Percentiles rank a stretch among this genome's conserved stretches.
These are phyloP conservation scores for Blumeriella jaapii DNA, from an alignment of 2,329 filamentous ascomycete genomes.

Conservation along the genomic window DNA sequence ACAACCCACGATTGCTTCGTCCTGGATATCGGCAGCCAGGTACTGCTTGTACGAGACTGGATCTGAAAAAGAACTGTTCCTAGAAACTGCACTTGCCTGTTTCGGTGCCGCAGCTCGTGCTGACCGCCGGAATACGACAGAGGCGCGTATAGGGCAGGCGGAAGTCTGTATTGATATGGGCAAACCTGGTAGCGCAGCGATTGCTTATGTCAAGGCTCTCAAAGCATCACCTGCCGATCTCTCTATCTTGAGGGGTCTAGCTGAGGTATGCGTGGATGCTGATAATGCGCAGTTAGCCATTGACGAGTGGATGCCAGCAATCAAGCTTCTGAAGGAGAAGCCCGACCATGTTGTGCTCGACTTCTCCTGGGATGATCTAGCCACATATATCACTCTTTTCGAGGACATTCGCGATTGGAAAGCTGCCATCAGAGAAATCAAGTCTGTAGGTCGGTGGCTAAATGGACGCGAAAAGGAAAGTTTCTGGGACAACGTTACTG, in stretches of 20 bases:
- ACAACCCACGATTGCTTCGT: conserved; percentile 45
- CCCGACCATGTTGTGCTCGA: conserved; percentile 6
- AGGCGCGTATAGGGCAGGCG: conserved; percentile 2
- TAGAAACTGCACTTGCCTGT: conserved; percentile 1
- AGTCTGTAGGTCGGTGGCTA: conserved; percentile 68
- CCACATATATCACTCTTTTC: conserved; percentile 75
- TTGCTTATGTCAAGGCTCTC: conserved; percentile 2
- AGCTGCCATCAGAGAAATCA: conserved; percentile 59
- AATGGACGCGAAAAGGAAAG: conserved; percentile 61
- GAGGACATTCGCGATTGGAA: conserved; percentile 50
- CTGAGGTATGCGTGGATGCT: conserved; percentile 27
- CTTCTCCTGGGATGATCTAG: conserved; percentile 64
- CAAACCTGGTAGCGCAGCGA: background rate
- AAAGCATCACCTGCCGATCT: conserved; percentile 27
- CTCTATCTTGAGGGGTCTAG: conserved; percentile 30
- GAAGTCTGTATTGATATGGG: background rate
- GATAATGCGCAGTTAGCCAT: conserved; percentile 26
- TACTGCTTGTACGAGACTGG: conserved; percentile 7
- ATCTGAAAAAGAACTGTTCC: conserved; percentile 1
- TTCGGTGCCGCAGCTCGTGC: background rate
- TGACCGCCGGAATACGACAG: background rate
- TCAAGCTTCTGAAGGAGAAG: conserved; percentile 21
- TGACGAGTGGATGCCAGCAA: conserved; percentile 25
- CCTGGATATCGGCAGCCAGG: conserved; percentile 39
- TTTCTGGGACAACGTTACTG: conserved; percentile 62